A percentile compares a stretch with the other conserved stretches of the same genome.
phyloP scores from a whole-genome alignment of 768 basidiomycete genomes.

The Psilocybe sp. region DNA sequence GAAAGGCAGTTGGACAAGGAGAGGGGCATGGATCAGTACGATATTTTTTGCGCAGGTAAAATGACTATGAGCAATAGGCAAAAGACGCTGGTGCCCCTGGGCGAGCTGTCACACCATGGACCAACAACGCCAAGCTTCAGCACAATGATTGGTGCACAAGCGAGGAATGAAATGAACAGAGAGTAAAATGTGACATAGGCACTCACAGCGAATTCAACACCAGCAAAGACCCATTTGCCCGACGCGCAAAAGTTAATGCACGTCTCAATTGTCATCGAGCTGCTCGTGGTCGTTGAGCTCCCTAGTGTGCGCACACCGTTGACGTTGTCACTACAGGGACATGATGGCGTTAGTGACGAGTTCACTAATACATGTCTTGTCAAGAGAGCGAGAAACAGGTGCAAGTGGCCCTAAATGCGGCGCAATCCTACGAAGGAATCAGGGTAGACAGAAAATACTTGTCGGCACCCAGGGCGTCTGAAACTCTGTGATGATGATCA shows the following conservation, averaged over 20 bases:
- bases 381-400: not conserved
- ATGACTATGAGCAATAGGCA: too few relatives aligned
- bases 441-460: too few relatives aligned
- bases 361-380: not conserved
- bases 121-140: not conserved
- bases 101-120: not conserved
- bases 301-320: slow-evolving; percentile 56
- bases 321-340: slow-evolving; percentile 39
- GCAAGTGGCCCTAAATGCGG: not conserved
- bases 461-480: too few relatives aligned
- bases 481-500: too few relatives aligned
- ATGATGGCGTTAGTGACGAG: slow-evolving; percentile 2
- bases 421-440: too few relatives aligned
- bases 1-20: too few relatives aligned
- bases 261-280: slow-evolving; percentile 57
- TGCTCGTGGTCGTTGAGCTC: slow-evolving; percentile 39
- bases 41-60: too few relatives aligned
- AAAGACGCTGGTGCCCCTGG: too few relatives aligned
- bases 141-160: too few relatives aligned
- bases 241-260: slow-evolving; percentile 48
- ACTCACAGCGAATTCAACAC: slow-evolving; percentile 54
- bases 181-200: not conserved
- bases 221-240: slow-evolving; percentile 59
- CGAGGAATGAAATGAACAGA: not conserved
- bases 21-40: too few relatives aligned